phyloP scores from a whole-genome alignment of 73 alveolate genomes.

The Durusdinium trenchii region DNA sequence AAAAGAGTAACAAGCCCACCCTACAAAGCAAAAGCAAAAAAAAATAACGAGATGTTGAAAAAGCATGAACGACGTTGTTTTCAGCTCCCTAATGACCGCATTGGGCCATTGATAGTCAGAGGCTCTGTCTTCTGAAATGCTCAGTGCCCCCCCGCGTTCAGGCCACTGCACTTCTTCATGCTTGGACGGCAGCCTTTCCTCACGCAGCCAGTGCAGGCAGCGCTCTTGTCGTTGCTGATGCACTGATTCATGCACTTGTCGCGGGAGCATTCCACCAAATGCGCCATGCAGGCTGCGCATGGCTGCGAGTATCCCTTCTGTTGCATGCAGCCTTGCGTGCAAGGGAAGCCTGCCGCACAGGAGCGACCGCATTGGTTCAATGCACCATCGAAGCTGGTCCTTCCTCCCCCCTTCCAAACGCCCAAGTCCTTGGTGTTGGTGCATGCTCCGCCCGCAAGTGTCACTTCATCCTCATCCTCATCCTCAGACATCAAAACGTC shows the following conservation, averaged over 20 bases:
- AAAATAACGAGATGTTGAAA: no score
- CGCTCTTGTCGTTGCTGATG: conserved; percentile 50
- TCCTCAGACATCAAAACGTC: background rate
- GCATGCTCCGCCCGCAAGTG: conserved; percentile 15
- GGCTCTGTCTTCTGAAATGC: no score
- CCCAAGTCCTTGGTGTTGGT: background rate
- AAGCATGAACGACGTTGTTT: no score
- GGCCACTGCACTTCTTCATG: conserved; percentile 30
- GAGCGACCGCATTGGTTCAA: conserved; percentile 72
- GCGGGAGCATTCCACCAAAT: conserved; percentile 40
- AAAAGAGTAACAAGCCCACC: no score
- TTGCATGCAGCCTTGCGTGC: conserved; percentile 53
- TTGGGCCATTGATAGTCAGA: no score
- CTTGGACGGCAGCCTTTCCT: conserved; percentile 34
- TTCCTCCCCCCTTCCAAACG: conserved; percentile 31
- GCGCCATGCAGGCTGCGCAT: conserved; percentile 43
- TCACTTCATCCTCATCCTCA: background rate
- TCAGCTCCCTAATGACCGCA: no score
- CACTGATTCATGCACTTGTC: conserved; percentile 46
- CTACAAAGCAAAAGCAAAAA: no score
- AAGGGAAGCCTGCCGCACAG: conserved; percentile 54
- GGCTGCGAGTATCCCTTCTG: conserved; percentile 22
- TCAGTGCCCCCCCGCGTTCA: background rate
- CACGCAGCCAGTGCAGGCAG: conserved; percentile 70
- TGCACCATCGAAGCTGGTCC: conserved; percentile 19